Base-by-base conservation (phyloP, 345 rosid species). In the Geranium brycei region DNA sequence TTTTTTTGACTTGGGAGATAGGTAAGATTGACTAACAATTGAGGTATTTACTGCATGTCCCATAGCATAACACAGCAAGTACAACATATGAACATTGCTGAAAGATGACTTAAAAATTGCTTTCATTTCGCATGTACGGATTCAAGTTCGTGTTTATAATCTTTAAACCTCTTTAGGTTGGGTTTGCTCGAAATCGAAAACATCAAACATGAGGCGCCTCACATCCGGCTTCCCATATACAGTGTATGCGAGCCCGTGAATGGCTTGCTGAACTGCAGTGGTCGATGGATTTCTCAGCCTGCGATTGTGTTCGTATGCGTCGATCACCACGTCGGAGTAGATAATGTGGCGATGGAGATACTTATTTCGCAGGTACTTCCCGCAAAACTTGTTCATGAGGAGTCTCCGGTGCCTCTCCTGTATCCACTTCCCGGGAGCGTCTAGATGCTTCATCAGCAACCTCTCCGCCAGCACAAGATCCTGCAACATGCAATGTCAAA, bases 381-480 rank as follows among this genome's bases (percentile, higher is more conserved):
- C 97, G 4, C 99, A 93, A 74, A 82, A 87, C 72, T 89, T 93
- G 97, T 93, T 93, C 99, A 89, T 85, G 15, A 93, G 78, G 59
- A 81, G 38, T 7, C 95, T 87, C 0, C 99, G 81, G 68, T 89
- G 97, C 75, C 74, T 89, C 87, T 87, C 93, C 70, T 87, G 91
- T 1, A 93, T 78, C 96, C 93, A 90, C 67, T 71, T 83, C 19
- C 97, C 97, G 0, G 97, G 99, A 6, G 99, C 99, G 69, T 93
- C 99, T 15, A 93, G 62, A 62, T 93, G 96, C 82, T 93, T 90
- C 95, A 87, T 93, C 71, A 83, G 76, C 70, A 93, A 69, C 69
- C 96, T 80, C 81, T 88, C 99, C 0, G 95, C 96, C 96, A 87
- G 83, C 18, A 87, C 91, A 62, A 93, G 63, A 75, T 93, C 99